Evolutionary conservation across 805 yeast species (phyloP).

Genomic region (Ogataea paraovalis): DNA sequence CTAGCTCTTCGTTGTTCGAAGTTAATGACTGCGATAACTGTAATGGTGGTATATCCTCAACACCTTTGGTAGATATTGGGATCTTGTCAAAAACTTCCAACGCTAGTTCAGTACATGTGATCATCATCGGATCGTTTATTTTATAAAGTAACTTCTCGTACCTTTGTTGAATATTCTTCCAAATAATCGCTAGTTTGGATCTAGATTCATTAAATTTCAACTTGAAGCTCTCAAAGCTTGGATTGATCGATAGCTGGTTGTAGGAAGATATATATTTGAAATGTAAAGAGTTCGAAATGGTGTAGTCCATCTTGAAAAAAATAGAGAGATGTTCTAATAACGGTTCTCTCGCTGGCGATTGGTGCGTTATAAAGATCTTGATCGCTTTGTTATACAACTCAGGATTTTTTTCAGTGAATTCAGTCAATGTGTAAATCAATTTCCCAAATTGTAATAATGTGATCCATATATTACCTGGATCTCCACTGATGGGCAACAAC

Average conservation of each 20-base stretch:
- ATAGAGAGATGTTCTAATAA: conserved; percentile 64
- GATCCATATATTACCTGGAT: conserved; percentile 71
- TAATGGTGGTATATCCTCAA: conserved; percentile 31
- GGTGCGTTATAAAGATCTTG: conserved; percentile 61
- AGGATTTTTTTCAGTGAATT: conserved; percentile 32
- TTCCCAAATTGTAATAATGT: conserved; percentile 69
- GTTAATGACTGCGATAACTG: conserved; percentile 22
- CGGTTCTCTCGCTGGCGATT: conserved; percentile 69
- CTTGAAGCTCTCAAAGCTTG: conserved; percentile 60
- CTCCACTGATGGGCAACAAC: conserved; percentile 52
- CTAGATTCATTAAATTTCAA: conserved; percentile 59
- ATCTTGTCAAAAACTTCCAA: conserved; percentile 59
- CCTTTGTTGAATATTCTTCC: conserved; percentile 56
- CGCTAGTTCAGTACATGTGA: conserved; percentile 49
- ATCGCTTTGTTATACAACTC: conserved; percentile 38
- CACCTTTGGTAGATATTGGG: conserved; percentile 42
- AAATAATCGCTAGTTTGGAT: conserved; percentile 56
- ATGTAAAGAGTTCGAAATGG: conserved; percentile 69
- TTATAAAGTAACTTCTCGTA: conserved; percentile 39
- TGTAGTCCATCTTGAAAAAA: conserved; percentile 64
- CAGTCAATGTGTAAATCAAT: conserved; percentile 45
- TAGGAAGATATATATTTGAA: conserved; percentile 67
- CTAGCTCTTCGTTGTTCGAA: conserved; percentile 34
- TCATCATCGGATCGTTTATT: conserved; percentile 39
- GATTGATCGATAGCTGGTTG: conserved; percentile 61